Conservation (phyloP, 768 basidiomycete genomes). For the Lentinus brumalis region DNA sequence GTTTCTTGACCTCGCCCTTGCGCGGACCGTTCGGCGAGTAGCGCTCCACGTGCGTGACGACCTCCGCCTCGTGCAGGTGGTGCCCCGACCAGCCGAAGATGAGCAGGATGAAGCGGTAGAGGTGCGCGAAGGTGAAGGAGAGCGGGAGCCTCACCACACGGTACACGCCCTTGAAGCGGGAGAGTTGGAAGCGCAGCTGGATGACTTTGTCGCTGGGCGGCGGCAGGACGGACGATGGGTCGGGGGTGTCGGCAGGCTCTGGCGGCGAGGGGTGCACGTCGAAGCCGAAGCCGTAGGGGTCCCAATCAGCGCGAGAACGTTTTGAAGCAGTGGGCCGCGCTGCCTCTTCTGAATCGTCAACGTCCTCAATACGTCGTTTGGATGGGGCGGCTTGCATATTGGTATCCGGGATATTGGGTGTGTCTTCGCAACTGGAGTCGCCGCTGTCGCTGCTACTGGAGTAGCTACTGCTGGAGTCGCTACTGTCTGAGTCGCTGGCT, state of each 20-base stretch:
- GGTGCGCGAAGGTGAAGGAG: constrained; percentile 34
- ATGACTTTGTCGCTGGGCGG: constrained; percentile 23
- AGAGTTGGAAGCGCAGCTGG: constrained; percentile 32
- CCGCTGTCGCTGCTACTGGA: no score
- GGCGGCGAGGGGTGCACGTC: background rate
- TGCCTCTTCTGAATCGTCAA: no score
- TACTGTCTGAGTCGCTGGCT: no score
- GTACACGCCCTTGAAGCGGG: constrained; percentile 25
- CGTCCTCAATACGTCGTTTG: no score
- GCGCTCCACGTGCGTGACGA: constrained; percentile 23
- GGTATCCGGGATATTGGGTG: no score
- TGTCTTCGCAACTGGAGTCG: no score
- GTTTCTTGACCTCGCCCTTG: constrained; percentile 24
- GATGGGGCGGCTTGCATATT: no score
- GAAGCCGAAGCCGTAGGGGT: no score
- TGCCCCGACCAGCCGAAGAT: constrained; percentile 35
- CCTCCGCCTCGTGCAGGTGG: constrained; percentile 24
- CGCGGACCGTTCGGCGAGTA: constrained; percentile 23
- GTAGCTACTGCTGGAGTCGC: no score
- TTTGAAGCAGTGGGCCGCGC: no score
- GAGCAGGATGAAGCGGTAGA: constrained; percentile 32
- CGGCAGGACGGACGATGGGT: background rate
- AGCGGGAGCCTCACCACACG: constrained; percentile 28
- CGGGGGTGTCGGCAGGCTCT: background rate
- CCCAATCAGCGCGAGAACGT: no score